Evolutionary conservation across 768 basidiomycete species (phyloP).

Genomic region (Pisolithus albus): DNA sequence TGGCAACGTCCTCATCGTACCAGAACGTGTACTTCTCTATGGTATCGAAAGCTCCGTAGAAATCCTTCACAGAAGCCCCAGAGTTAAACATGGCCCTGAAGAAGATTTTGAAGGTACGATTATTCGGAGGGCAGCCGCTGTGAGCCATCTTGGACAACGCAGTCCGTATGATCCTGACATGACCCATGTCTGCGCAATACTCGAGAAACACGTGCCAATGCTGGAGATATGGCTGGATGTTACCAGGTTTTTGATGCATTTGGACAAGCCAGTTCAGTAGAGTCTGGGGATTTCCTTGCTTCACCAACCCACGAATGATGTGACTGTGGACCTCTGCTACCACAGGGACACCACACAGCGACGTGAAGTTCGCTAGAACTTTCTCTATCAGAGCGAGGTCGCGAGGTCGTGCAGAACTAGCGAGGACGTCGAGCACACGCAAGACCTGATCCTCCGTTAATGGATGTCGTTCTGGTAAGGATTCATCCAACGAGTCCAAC

Average conservation of each 20-base stretch:
- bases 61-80: slow-evolving; percentile 25
- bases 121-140: slow-evolving; percentile 36
- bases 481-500: slow-evolving; percentile 15
- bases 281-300: slow-evolving; percentile 36
- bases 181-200: slow-evolving; percentile 26
- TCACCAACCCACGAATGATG: slow-evolving; percentile 43
- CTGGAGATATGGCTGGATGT: slow-evolving; percentile 39
- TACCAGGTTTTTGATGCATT: slow-evolving; percentile 47
- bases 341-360: slow-evolving; percentile 40
- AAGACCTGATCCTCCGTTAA: slow-evolving; percentile 27
- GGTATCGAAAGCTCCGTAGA: slow-evolving; percentile 38
- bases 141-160: slow-evolving; percentile 32
- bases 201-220: slow-evolving; percentile 54
- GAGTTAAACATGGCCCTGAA: slow-evolving; percentile 37
- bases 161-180: slow-evolving; percentile 20
- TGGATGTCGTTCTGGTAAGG: slow-evolving; percentile 2
- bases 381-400: slow-evolving; percentile 50
- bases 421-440: slow-evolving; percentile 39
- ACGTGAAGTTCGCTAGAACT: slow-evolving; percentile 44
- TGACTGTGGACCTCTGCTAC: slow-evolving; percentile 42
- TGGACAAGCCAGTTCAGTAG: slow-evolving; percentile 44
- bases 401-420: slow-evolving; percentile 42
- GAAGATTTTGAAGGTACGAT: slow-evolving; percentile 43
- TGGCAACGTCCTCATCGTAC: slow-evolving; percentile 37
- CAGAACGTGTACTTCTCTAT: slow-evolving; percentile 40